Base-by-base conservation (phyloP, 2,329 filamentous ascomycete genomes). In the Fusarium longipes region DNA sequence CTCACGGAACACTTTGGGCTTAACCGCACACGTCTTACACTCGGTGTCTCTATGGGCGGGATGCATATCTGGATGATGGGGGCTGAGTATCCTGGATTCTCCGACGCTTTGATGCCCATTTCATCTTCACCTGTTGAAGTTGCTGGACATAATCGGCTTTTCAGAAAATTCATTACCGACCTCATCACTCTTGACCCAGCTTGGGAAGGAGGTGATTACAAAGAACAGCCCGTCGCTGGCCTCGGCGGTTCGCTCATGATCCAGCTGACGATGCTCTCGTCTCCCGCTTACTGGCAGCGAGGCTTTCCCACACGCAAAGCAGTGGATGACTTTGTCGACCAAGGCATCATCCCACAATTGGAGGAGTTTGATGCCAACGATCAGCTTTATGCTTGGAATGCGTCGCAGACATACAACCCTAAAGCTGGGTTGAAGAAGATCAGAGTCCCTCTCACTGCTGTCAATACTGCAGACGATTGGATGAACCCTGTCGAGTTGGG, bases 31-130 rank as follows among this genome's bases (percentile, higher is more conserved):
- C 24, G 64, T 1, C 5, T 67, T 8, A 40, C 51, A 0, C 49
- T 67, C 20, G 65, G 65, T 1, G 64, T 67, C 0, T 67, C 64
- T 0, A 67, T 68, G 54, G 64, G 65, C 1, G 65, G 64, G 1
- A 67, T 65, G 65, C 65, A 68, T 0, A 65, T 44, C 1, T 67
- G 65, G 64, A 52, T 68, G 64, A 43, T 44, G 25, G 65, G 65
- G 3, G 22, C 8, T 3, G 33, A 40, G 2, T 61, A 61, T 0
- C 54, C 54, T 0, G 49, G 36, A 1, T 65, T 68, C 8, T 56
- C 44, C 1, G 65, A 68, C 18, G 54, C 49, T 1, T 3, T 67
- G 14, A 67, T 67, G 59, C 65, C 65, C 20, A 56, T 67, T 6
- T 22, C 65, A 1, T 68, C 53, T 0, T 30, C 35, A 2, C 64